phyloP scores from a whole-genome alignment of 108 stramenopile genomes.

The Cyclotella cryptica region DNA sequence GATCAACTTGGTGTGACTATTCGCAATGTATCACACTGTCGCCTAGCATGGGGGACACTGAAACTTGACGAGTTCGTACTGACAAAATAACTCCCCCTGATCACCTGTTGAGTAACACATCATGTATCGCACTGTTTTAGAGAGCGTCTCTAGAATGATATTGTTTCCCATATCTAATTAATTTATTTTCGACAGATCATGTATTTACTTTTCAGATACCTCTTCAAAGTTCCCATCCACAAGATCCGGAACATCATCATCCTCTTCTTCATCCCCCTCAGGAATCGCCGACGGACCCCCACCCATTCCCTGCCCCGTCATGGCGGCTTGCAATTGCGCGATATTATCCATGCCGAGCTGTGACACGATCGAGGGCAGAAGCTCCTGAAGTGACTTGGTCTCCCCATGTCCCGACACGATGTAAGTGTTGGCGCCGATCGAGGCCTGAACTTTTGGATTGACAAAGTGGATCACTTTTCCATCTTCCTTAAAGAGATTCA shows the following conservation, averaged over 20 bases:
- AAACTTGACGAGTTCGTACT: too few species aligned
- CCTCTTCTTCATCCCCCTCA: conserved; percentile 86
- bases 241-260: conserved; percentile 95
- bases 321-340: conserved; percentile 81
- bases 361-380: conserved; percentile 94
- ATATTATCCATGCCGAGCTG: conserved; percentile 97
- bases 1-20: too few species aligned
- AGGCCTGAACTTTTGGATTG: conserved; percentile 96
- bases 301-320: conserved; percentile 56
- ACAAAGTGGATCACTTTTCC: conserved; percentile 97
- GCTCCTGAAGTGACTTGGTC: conserved; percentile 93
- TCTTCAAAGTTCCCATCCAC: conserved; percentile 97
- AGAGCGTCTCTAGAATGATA: too few species aligned
- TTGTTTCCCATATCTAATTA: background rate
- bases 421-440: conserved; percentile 97
- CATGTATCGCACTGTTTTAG: too few species aligned
- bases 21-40: too few species aligned
- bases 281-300: conserved; percentile 48
- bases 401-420: conserved; percentile 93
- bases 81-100: too few species aligned
- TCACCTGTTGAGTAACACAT: too few species aligned
- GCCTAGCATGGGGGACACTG: too few species aligned
- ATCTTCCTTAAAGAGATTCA: conserved; percentile 98
- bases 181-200: conserved; percentile 24
- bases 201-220: conserved; percentile 67